Conservation (phyloP, 352 stramenopile genomes). For the Pythium volutum region DNA sequence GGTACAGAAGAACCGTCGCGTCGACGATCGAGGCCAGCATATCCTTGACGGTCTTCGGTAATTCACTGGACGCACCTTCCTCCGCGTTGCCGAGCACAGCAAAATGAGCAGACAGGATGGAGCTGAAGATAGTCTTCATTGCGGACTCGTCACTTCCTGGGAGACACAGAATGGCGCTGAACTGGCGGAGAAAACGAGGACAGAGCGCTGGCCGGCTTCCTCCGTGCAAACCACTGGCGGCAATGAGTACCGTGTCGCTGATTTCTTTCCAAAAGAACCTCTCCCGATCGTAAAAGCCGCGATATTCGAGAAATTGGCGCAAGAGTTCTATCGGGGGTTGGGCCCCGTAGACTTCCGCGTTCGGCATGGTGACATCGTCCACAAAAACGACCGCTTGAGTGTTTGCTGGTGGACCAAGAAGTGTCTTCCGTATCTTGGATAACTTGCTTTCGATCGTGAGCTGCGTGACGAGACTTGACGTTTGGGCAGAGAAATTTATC, state of each 20-base stretch:
- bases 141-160: constrained; percentile 62
- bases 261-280: constrained; percentile 86
- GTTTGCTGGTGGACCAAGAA: constrained; percentile 82
- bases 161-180: constrained; percentile 64
- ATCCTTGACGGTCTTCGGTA: constrained; percentile 34
- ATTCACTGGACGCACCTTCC: background rate
- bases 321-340: constrained; percentile 80
- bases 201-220: constrained; percentile 56
- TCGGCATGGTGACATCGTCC: constrained; percentile 92
- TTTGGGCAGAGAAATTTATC: constrained; percentile 89
- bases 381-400: constrained; percentile 77
- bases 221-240: constrained; percentile 53
- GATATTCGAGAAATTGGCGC: constrained; percentile 63
- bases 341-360: constrained; percentile 60
- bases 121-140: constrained; percentile 88
- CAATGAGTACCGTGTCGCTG: constrained; percentile 59
- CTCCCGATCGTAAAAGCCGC: constrained; percentile 78
- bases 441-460: constrained; percentile 89
- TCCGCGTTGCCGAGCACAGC: constrained; percentile 15
- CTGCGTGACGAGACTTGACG: constrained; percentile 72
- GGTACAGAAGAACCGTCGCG: constrained; percentile 61
- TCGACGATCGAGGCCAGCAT: constrained; percentile 49
- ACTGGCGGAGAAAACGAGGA: constrained; percentile 66
- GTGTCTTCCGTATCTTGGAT: constrained; percentile 90
- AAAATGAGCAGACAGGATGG: constrained; percentile 74